Conservation (phyloP, 2,329 filamentous ascomycete genomes). For the Didymella segeticola region DNA sequence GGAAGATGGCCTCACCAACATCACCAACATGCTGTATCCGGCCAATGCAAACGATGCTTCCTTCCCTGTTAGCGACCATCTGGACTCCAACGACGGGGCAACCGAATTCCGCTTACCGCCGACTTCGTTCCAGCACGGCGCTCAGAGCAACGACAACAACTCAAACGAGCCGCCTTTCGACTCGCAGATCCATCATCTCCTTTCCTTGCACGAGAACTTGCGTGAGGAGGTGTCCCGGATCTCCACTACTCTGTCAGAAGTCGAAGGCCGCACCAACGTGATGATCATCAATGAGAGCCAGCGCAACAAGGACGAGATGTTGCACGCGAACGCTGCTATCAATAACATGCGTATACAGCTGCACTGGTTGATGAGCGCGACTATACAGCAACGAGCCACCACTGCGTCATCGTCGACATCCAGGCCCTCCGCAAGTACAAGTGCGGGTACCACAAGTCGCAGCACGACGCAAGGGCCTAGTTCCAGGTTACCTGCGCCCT, state of each 20-base stretch:
- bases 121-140: conserved; percentile 41
- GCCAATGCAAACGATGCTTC: conserved; percentile 41
- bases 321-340: conserved; percentile 66
- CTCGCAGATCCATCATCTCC: conserved; percentile 62
- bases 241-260: conserved; percentile 61
- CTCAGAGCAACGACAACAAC: conserved; percentile 31
- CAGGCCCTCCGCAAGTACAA: conserved; percentile 33
- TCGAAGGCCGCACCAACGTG: conserved; percentile 68
- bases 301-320: conserved; percentile 67
- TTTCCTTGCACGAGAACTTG: conserved; percentile 66
- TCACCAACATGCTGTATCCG: conserved; percentile 52
- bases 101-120: conserved; percentile 45
- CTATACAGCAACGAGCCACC: conserved; percentile 54
- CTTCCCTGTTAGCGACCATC: conserved; percentile 41
- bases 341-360: conserved; percentile 66
- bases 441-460: conserved; percentile 28
- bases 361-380: conserved; percentile 67
- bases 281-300: conserved; percentile 68
- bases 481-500: conserved; percentile 31
- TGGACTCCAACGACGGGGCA: conserved; percentile 42
- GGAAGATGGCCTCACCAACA: conserved; percentile 52
- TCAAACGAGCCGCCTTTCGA: conserved; percentile 50
- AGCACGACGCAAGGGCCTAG: conserved; percentile 36
- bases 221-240: conserved; percentile 65
- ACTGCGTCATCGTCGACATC: conserved; percentile 34